Conservation (phyloP, 2,329 filamentous ascomycete species). For the Thelonectria discophora region DNA sequence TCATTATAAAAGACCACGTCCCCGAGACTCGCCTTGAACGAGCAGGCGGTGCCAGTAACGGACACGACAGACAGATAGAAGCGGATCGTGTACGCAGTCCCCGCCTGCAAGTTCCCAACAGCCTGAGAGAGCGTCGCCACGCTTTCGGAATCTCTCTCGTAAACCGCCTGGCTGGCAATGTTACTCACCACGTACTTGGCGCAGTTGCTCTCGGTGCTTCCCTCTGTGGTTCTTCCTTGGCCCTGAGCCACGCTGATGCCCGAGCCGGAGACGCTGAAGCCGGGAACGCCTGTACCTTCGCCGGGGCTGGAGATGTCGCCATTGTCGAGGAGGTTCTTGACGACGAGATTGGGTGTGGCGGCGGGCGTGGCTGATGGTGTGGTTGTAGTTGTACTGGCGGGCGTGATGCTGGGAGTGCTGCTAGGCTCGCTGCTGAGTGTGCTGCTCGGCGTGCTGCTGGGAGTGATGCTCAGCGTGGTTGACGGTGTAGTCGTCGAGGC, state of each 20-base stretch:
- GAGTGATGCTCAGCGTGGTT: too few species aligned
- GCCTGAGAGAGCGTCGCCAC: slow-evolving; percentile 2
- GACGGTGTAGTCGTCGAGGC: background rate
- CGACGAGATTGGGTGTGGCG: background rate
- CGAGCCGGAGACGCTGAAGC: background rate
- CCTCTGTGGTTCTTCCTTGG: background rate
- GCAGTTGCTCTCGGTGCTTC: background rate
- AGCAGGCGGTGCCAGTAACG: slow-evolving; percentile 10
- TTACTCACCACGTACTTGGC: background rate
- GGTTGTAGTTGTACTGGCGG: background rate
- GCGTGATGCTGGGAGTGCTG: background rate
- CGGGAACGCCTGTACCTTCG: background rate
- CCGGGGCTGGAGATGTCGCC: background rate
- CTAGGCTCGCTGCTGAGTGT: too few species aligned
- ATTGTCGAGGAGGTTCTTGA: background rate
- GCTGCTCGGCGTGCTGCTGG: too few species aligned
- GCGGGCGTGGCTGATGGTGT: background rate
- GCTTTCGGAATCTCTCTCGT: background rate
- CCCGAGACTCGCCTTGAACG: slow-evolving; percentile 27
- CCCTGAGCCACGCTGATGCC: background rate
- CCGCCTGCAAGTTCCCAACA: slow-evolving; percentile 7
- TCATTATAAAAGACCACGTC: slow-evolving; percentile 2
- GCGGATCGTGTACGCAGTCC: slow-evolving; percentile 30
- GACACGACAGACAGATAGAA: slow-evolving; percentile 32
- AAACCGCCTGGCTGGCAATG: background rate